Base-by-base conservation (phyloP, 192 early-diverging fungal genomes). In the Linnemannia elongata region DNA sequence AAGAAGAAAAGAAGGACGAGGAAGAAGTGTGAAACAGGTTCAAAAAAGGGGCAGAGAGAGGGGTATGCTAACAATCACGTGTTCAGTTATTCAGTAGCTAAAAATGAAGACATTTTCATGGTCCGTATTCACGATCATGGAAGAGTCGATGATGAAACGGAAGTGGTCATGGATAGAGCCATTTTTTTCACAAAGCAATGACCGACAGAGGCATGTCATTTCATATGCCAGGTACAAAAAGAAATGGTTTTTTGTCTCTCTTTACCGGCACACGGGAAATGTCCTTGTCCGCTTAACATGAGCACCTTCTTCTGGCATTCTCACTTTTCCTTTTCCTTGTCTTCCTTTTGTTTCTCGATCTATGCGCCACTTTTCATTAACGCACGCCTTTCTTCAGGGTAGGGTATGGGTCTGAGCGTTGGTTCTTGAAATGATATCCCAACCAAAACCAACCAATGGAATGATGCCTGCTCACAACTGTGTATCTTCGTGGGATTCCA, bases 1-100 rank as follows among this genome's bases (percentile, higher is more conserved):
- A 52, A 74, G n/a, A 74, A 36, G 52, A 49, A 68, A 52, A 74
- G 39, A 74, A 36, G 52, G 20, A 35, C 35, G 63, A 38, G 66
- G 38, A 36, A 57, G 60, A 30, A 60, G 55, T 22, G 6, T 2
- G 55, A 54, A 20, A 55, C 18, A 55, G n/a, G 57, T 24, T 1
- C n/a, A 24, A 66, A 66, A 66, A 66, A 30, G 60, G 60, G 60
- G 12, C 60, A 33, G 60, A 15, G 49, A 17, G 15, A 49, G 47
- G 47, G 17, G 49, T 52, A 6, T 5, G 49, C 20, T 4, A 66
- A 15, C 15, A 9, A 66, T 66, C 60, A 66, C 60, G 60, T 66
- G 60, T 13, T 15, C 60, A 66, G 12, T 66, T 27, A 13, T 13
- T 33, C 30, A 66, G 12, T 66, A 2, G 6, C 49, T 22, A 18